Conservation (phyloP, 208 protist genomes). For the Angomonas ambiguus region DNA sequence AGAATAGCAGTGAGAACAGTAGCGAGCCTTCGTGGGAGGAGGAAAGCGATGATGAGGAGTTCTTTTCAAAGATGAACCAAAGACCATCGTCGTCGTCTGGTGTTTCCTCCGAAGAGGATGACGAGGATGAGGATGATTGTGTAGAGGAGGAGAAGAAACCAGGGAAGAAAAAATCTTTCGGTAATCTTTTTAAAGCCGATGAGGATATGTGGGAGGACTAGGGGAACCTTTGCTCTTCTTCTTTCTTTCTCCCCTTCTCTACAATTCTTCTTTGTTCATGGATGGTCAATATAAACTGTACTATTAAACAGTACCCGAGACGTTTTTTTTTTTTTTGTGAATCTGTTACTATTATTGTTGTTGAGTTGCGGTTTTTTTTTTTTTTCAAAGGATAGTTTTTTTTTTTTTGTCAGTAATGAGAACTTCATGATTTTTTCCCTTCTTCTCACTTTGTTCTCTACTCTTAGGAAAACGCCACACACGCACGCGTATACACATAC, state of each 20-base stretch:
- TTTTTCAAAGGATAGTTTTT: too few relatives aligned
- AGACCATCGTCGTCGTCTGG: neutral
- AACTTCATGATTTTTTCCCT: too few relatives aligned
- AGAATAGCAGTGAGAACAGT: conserved; percentile 22
- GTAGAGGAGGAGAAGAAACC: conserved; percentile 2
- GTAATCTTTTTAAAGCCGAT: conserved; percentile 32
- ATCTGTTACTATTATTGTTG: too few relatives aligned
- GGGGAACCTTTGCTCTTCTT: conserved; percentile 1
- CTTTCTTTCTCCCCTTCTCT: neutral
- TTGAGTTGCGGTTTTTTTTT: too few relatives aligned
- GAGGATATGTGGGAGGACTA: conserved; percentile 60
- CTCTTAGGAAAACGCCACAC: too few relatives aligned
- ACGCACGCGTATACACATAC: neutral
- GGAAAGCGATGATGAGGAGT: conserved; percentile 44
- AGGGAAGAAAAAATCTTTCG: conserved; percentile 13
- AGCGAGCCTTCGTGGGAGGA: conserved; percentile 51
- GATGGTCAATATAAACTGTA: neutral
- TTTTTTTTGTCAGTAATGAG: too few relatives aligned
- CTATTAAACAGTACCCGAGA: too few relatives aligned
- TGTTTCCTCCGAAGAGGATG: conserved; percentile 4
- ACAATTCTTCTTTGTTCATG: neutral
- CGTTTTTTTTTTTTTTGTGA: too few relatives aligned
- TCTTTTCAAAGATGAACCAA: neutral
- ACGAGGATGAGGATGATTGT: conserved; percentile 10
- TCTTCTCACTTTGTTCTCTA: too few relatives aligned